Percentiles rank a stretch among this genome's conserved stretches.
phyloP scores from a whole-genome alignment of 176 grass and related monocot genomes.

The Eragrostis curvula region DNA sequence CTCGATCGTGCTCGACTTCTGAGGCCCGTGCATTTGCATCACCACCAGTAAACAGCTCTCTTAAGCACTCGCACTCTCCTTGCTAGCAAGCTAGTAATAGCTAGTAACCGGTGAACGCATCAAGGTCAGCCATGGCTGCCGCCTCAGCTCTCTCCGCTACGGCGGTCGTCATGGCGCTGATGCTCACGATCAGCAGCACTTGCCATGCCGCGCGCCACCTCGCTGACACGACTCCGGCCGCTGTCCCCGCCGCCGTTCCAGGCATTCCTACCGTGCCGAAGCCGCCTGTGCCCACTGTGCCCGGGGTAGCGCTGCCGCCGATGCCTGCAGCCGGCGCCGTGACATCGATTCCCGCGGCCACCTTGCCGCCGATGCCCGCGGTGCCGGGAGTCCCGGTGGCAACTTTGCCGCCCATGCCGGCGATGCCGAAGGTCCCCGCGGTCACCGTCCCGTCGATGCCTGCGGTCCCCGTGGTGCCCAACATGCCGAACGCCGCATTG shows the following conservation, averaged over 20 bases:
- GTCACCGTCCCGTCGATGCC: constrained; percentile 25
- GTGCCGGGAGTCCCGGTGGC: background rate
- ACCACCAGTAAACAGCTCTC: too few species aligned
- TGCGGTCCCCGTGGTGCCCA: background rate
- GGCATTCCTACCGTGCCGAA: background rate
- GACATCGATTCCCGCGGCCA: background rate
- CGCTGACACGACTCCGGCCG: constrained; percentile 21
- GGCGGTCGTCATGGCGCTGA: constrained; percentile 9
- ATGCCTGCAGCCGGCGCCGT: background rate
- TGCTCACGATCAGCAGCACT: background rate
- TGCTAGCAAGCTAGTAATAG: too few species aligned
- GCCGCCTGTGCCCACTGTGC: constrained; percentile 15
- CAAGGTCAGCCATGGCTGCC: constrained; percentile 39
- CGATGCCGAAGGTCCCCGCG: background rate
- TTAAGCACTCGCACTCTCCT: too few species aligned
- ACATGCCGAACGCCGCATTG: background rate
- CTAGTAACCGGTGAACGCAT: too few species aligned
- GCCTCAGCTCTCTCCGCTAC: background rate
- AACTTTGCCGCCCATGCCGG: background rate
- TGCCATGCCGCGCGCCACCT: constrained; percentile 28
- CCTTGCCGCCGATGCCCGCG: background rate
- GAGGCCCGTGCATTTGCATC: too few species aligned
- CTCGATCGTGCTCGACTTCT: too few species aligned
- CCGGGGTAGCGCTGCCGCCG: background rate
- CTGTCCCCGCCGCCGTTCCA: background rate